Percentiles rank a stretch among this genome's conserved stretches.
Conservation (phyloP, 2,329 filamentous ascomycete genomes). For the Diaporthe sp. region DNA sequence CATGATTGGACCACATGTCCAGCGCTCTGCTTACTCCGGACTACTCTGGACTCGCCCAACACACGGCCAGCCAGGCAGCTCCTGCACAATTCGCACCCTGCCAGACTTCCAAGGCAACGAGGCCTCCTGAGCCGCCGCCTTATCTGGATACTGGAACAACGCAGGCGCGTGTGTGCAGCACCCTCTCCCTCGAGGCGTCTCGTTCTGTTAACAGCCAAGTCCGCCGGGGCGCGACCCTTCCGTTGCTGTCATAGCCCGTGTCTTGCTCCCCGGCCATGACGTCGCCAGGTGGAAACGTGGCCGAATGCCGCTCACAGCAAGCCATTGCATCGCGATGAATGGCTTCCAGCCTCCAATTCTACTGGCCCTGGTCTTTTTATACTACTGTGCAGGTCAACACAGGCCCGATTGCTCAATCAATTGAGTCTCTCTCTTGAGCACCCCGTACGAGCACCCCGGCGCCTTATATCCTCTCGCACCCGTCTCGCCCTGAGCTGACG, state of each 20-base stretch:
- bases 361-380: constrained; percentile 11
- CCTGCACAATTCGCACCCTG: not conserved
- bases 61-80: not conserved
- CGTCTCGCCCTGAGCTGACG: not conserved
- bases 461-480: not conserved
- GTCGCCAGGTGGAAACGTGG: not conserved
- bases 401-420: not conserved
- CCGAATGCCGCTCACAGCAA: not conserved
- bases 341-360: not conserved
- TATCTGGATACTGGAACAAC: not conserved
- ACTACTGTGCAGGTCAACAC: not conserved
- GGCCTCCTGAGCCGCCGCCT: not conserved
- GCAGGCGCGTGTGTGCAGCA: not conserved
- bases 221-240: not conserved
- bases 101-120: not conserved
- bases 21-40: not conserved
- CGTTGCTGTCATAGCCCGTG: no score
- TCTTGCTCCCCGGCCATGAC: constrained; percentile 7
- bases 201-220: not conserved
- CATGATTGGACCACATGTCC: constrained; percentile 23
- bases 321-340: not conserved
- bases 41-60: not conserved
- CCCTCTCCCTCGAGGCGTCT: not conserved
- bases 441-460: not conserved
- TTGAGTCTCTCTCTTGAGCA: not conserved